A percentile compares a stretch with the other conserved stretches of the same genome.
These are phyloP conservation scores for Centrapalus pauciflorus DNA, from an alignment of 129 eudicot genomes.

Conservation along the genomic window DNA sequence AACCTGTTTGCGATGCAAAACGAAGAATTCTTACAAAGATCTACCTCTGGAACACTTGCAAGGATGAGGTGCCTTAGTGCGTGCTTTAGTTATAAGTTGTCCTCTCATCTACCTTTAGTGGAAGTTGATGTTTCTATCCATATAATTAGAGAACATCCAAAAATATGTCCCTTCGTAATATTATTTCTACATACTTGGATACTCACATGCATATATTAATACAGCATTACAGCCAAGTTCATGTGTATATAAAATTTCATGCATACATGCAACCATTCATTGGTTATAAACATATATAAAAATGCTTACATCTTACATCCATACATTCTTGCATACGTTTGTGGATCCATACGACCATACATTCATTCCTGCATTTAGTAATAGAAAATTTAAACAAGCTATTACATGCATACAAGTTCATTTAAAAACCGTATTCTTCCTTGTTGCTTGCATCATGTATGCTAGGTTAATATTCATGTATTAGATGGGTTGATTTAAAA, in stretches of 20 bases:
- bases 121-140: not conserved
- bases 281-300: not conserved
- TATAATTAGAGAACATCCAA: not conserved
- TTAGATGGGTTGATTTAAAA: no score
- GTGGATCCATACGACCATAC: not conserved
- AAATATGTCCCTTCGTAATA: conserved; percentile 3
- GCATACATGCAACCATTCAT: not conserved
- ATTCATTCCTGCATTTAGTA: not conserved
- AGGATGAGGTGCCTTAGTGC: not conserved
- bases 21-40: not conserved
- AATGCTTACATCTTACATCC: not conserved
- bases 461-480: no score
- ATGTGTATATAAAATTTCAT: no score
- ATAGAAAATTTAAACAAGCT: not conserved
- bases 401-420: not conserved
- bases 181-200: not conserved
- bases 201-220: not conserved
- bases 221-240: not conserved
- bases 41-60: not conserved
- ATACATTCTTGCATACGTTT: not conserved
- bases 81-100: not conserved
- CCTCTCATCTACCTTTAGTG: not conserved
- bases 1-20: not conserved
- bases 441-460: no score
- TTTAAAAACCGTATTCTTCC: not conserved